A percentile compares a stretch with the other conserved stretches of the same genome.
Conservation (phyloP, 352 stramenopile species). For the Globisporangium alternatum region DNA sequence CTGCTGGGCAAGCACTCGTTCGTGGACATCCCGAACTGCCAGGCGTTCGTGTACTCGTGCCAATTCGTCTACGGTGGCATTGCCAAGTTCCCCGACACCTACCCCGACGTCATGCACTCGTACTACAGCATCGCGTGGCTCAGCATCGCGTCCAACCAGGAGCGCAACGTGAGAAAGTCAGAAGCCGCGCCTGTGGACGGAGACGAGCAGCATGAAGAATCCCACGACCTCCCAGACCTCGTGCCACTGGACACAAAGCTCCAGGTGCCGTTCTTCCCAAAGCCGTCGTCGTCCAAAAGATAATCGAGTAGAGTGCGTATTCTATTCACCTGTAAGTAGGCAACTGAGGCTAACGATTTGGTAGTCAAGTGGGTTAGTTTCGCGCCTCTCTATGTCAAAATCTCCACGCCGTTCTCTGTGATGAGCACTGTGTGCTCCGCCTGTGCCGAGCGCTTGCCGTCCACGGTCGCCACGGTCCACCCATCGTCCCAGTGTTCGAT, state of each 20-base stretch:
- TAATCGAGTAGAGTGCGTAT: conserved; percentile 1
- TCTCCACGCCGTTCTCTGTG: conserved; percentile 92
- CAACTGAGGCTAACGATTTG: not conserved
- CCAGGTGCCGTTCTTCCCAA: conserved; percentile 71
- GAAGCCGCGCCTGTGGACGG: not conserved
- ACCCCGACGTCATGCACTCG: conserved; percentile 90
- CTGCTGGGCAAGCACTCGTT: conserved; percentile 75
- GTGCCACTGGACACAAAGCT: conserved; percentile 65
- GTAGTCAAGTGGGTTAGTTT: not conserved
- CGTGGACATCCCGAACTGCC: conserved; percentile 68
- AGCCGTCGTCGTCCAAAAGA: conserved; percentile 20
- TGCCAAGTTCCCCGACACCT: conserved; percentile 70
- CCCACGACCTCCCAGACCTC: conserved; percentile 32
- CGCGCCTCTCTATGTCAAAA: conserved; percentile 81
- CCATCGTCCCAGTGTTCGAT: conserved; percentile 93
- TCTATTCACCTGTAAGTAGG: no score
- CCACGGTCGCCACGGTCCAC: conserved; percentile 95
- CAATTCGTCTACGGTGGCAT: conserved; percentile 85
- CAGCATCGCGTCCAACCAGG: conserved; percentile 61
- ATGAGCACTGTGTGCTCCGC: conserved; percentile 98
- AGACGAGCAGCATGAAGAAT: not conserved
- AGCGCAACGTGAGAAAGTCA: conserved; percentile 5
- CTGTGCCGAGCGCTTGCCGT: conserved; percentile 93
- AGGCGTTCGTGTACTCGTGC: conserved; percentile 80
- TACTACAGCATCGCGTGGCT: conserved; percentile 91